These are phyloP conservation scores for Sporobolomyces phaffii DNA, from an alignment of 768 basidiomycete genomes.

Conservation along the genomic window DNA sequence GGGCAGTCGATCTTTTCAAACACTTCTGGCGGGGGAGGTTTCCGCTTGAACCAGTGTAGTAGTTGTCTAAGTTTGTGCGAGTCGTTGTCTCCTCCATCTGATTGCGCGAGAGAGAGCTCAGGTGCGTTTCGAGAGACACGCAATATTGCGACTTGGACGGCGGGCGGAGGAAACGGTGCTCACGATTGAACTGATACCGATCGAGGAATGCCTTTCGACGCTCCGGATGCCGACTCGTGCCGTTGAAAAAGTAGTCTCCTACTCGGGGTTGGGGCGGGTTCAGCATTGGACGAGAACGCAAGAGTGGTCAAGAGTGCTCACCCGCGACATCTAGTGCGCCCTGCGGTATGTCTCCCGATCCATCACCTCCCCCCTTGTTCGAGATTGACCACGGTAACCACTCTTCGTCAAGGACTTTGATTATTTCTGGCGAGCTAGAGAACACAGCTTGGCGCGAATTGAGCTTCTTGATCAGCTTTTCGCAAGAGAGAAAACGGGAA, in stretches of 20 bases:
- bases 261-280: too few species aligned
- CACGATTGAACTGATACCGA: constrained; percentile 19
- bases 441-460: background rate
- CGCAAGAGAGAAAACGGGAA: background rate
- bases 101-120: too few species aligned
- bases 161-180: too few species aligned
- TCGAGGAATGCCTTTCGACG: constrained; percentile 1
- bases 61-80: constrained; percentile 6
- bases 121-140: too few species aligned
- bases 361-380: constrained; percentile 25
- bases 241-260: constrained; percentile 24
- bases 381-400: background rate
- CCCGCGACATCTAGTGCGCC: constrained; percentile 16
- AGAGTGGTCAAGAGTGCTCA: too few species aligned
- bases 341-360: constrained; percentile 2
- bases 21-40: background rate
- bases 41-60: constrained; percentile 18
- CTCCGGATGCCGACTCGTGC: background rate
- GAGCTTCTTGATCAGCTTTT: rapidly evolving
- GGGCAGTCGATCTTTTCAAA: constrained; percentile 11
- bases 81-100: constrained; percentile 4
- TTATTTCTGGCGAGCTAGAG: constrained; percentile 4
- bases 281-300: too few species aligned
- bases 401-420: background rate
- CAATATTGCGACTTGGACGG: too few species aligned